Percentiles rank a stretch among this genome's conserved stretches.
These are phyloP conservation scores for Pichia heedii DNA, from an alignment of 805 yeast species.

Conservation along the genomic window DNA sequence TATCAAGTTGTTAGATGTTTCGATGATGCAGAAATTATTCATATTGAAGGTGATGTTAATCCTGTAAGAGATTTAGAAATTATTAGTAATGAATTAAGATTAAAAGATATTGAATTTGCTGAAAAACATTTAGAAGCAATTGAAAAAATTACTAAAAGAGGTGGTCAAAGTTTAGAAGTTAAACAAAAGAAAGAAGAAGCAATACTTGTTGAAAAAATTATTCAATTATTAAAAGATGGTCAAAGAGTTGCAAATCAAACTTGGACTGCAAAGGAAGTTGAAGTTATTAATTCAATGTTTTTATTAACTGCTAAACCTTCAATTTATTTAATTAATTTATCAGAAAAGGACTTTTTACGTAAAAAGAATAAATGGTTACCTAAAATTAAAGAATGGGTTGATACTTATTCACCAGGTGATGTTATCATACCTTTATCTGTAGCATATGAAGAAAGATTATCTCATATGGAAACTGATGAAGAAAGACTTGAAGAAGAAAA, in stretches of 20 bases:
- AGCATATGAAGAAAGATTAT: constrained; percentile 82
- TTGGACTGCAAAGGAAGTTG: constrained; percentile 61
- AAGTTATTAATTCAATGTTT: constrained; percentile 58
- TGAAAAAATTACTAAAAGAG: constrained; percentile 50
- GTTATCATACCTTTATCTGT: constrained; percentile 89
- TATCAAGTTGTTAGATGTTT: constrained; percentile 97
- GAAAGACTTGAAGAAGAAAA: constrained; percentile 29
- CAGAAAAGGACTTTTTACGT: constrained; percentile 54
- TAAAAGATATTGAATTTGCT: constrained; percentile 93
- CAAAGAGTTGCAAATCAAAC: constrained; percentile 48
- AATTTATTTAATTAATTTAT: constrained; percentile 64
- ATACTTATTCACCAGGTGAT: constrained; percentile 60
- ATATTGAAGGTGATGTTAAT: constrained; percentile 93
- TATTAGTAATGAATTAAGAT: constrained; percentile 82
- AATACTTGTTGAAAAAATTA: constrained; percentile 42
- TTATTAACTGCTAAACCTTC: constrained; percentile 87
- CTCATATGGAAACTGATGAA: constrained; percentile 70
- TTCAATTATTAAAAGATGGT: constrained; percentile 59
- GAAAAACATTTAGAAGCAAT: constrained; percentile 48
- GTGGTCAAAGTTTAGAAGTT: constrained; percentile 57
- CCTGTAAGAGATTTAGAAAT: constrained; percentile 93
- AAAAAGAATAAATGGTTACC: constrained; percentile 42
- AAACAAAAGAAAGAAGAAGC: constrained; percentile 58
- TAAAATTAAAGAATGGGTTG: constrained; percentile 57
- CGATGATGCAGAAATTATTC: constrained; percentile 96